Evolutionary conservation across 225 moss, liverwort and hornwort species (phyloP).

Genomic region (Physcomitrellopsis africana): DNA sequence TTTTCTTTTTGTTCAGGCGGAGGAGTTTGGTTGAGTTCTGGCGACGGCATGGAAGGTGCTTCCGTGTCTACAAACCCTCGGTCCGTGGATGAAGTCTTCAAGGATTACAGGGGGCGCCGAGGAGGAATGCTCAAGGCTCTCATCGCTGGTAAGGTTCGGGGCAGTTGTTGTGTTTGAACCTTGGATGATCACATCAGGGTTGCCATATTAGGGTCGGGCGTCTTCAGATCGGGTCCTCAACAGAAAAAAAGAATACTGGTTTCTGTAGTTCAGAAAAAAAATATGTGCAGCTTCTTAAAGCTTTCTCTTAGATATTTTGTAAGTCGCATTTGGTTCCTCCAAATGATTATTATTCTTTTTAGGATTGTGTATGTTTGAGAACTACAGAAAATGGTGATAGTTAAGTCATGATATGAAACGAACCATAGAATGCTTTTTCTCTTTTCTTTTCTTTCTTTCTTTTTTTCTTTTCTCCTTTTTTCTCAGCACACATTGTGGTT

Average conservation of each 20-base stretch:
- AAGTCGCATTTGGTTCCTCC: too few species aligned
- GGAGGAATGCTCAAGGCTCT: constrained; percentile 23
- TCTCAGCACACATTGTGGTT: too few species aligned
- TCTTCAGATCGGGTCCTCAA: neutral
- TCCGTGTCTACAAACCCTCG: constrained; percentile 12
- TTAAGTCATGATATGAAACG: too few species aligned
- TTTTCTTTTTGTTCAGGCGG: too few species aligned
- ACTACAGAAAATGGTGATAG: too few species aligned
- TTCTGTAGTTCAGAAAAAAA: neutral
- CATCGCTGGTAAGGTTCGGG: constrained; percentile 8
- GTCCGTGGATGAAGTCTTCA: constrained; percentile 18
- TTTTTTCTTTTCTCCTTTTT: too few species aligned
- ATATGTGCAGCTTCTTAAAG: neutral
- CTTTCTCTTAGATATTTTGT: too few species aligned
- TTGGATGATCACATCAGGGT: neutral
- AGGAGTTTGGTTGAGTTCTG: too few species aligned
- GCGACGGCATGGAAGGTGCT: constrained; percentile 5
- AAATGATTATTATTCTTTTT: too few species aligned
- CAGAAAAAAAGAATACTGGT: neutral
- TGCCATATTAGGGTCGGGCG: neutral
- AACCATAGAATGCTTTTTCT: too few species aligned
- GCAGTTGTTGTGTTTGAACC: neutral
- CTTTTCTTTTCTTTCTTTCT: too few species aligned
- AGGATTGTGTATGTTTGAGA: too few species aligned
- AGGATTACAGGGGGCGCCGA: constrained; percentile 22